Evolutionary conservation across 441 rosid genomes (phyloP).

Genomic region (Manihot esculenta): DNA sequence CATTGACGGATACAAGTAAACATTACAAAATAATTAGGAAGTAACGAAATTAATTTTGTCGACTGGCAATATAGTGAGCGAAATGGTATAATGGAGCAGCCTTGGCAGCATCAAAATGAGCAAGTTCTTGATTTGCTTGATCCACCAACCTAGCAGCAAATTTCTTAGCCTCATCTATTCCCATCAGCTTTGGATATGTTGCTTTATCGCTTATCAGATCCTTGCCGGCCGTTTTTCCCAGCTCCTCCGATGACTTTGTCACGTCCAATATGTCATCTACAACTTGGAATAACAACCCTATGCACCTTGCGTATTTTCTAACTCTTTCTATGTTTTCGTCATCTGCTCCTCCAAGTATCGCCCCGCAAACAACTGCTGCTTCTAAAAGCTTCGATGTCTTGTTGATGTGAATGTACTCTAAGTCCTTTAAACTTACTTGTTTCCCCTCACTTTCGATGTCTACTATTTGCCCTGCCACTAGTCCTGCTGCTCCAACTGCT

Average conservation of each 20-base stretch:
- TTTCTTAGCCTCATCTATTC: conserved; percentile 61
- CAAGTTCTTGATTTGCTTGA: conserved; percentile 60
- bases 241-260: conserved; percentile 62
- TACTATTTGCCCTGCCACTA: conserved; percentile 85
- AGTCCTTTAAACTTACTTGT: conserved; percentile 52
- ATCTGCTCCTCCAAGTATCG: conserved; percentile 71
- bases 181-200: conserved; percentile 79
- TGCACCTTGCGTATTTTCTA: conserved; percentile 63
- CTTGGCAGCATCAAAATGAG: conserved; percentile 57
- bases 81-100: conserved; percentile 79
- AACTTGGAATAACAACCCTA: conserved; percentile 77
- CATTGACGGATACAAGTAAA: neutral
- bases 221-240: conserved; percentile 84
- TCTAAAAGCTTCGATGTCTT: conserved; percentile 84
- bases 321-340: conserved; percentile 59
- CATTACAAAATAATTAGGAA: no score
- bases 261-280: conserved; percentile 83
- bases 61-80: conserved; percentile 66
- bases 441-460: conserved; percentile 66
- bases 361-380: conserved; percentile 72
- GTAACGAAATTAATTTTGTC: conserved; percentile 47
- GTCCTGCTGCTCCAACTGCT: conserved; percentile 56
- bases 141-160: conserved; percentile 59
- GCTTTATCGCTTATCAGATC: conserved; percentile 57
- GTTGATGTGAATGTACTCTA: conserved; percentile 76